Evolutionary conservation across 495 filamentous ascomycete genomes (phyloP).

Genomic region (Aspergillus avenaceus): DNA sequence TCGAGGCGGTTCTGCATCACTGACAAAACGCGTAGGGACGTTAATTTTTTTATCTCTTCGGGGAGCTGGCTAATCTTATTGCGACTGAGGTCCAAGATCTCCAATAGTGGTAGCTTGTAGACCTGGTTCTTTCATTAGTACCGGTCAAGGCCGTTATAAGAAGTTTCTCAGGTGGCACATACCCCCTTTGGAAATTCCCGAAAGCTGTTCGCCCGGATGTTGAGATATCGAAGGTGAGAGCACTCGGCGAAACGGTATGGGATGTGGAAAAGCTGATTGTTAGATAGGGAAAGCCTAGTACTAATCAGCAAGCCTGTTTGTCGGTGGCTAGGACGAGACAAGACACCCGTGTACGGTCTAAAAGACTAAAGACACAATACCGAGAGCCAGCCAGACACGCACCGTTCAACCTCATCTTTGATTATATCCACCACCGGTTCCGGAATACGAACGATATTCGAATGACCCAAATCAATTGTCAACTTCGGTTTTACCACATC

Average conservation of each 20-base stretch:
- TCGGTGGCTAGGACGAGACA: neutral
- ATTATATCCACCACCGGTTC: conserved; percentile 90
- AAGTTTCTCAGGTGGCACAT: conserved; percentile 29
- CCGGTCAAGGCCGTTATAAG: conserved; percentile 19
- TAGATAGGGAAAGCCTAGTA: conserved; percentile 76
- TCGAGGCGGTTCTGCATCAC: conserved; percentile 82
- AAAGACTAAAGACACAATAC: neutral
- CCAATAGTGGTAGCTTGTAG: conserved; percentile 76
- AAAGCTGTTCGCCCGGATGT: conserved; percentile 82
- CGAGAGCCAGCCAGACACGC: conserved; percentile 18
- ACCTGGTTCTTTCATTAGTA: conserved; percentile 43
- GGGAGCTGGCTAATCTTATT: conserved; percentile 79
- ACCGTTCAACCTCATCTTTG: conserved; percentile 91
- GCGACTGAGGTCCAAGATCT: conserved; percentile 86
- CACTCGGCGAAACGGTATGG: conserved; percentile 81
- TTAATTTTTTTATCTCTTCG: conserved; percentile 72
- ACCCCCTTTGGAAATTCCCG: conserved; percentile 84
- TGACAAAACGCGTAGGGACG: conserved; percentile 70
- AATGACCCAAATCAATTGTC: conserved; percentile 85
- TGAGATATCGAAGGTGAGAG: conserved; percentile 87
- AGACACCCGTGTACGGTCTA: neutral
- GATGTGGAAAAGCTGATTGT: conserved; percentile 79
- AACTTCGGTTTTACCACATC: conserved; percentile 70
- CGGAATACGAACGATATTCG: conserved; percentile 73
- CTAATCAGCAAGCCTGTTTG: conserved; percentile 12